A percentile compares a stretch with the other conserved stretches of the same genome.
These are phyloP conservation scores for Amphicarpaea edgeworthii DNA, from an alignment of 306 rosid genomes.

Conservation along the genomic window DNA sequence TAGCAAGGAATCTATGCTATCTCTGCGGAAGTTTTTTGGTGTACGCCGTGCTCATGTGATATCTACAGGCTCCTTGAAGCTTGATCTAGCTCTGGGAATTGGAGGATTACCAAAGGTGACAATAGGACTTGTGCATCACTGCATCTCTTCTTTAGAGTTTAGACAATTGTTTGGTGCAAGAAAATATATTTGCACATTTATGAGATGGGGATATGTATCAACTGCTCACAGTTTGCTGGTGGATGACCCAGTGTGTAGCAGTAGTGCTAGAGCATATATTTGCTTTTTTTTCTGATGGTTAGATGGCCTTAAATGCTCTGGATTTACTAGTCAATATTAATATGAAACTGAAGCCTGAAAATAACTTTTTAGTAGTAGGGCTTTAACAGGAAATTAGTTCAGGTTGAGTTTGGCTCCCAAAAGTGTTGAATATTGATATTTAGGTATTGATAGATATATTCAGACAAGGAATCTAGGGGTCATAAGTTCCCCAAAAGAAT, in stretches of 20 bases:
- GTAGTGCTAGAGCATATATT: neutral
- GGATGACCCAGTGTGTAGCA: slow-evolving; percentile 1
- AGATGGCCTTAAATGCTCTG: slow-evolving; percentile 27
- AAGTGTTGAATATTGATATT: neutral
- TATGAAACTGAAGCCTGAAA: slow-evolving; percentile 5
- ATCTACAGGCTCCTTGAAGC: slow-evolving; percentile 84
- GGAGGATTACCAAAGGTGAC: slow-evolving; percentile 90
- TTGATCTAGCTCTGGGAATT: slow-evolving; percentile 83
- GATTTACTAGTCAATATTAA: neutral
- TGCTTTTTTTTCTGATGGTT: slow-evolving; percentile 21
- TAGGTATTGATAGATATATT: neutral
- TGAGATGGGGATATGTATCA: slow-evolving; percentile 17
- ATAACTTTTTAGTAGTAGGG: neutral
- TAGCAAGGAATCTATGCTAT: slow-evolving; percentile 69
- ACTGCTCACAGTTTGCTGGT: slow-evolving; percentile 28
- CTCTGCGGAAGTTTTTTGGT: slow-evolving; percentile 63
- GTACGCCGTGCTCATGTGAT: slow-evolving; percentile 63
- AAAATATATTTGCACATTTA: slow-evolving; percentile 7
- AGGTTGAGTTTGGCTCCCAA: neutral
- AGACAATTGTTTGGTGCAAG: slow-evolving; percentile 20
- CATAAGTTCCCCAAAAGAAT: too few relatives aligned
- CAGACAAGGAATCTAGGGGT: neutral
- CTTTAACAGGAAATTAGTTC: neutral
- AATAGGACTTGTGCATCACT: slow-evolving; percentile 7
- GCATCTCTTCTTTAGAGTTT: neutral